Base-by-base conservation (phyloP, 2,329 filamentous ascomycete genomes). In the Fusarium praegraminearum region DNA sequence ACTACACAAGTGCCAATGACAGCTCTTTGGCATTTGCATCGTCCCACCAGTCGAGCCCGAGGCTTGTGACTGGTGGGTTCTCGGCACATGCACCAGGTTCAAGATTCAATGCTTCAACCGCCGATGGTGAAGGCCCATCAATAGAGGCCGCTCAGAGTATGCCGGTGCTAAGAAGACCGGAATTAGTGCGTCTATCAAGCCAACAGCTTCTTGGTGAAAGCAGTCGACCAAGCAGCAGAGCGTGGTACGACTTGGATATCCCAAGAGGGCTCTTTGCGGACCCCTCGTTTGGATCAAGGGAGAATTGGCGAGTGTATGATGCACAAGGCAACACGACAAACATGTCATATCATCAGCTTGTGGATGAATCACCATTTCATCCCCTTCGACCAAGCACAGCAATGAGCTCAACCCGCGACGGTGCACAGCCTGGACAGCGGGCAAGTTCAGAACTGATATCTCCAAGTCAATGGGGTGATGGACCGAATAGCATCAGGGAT, bases 221-320 rank as follows among this genome's bases (percentile, higher is more conserved):
- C 45, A 32, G 36, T n/a, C 52, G 40, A 5, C 52, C 61, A 7
- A 46, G 55, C 30, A 71, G 57, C n/a, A 67, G 64, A 32, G 50
- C 63, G n/a, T 77, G 75, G 76, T 72, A 73, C 38, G 73, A 76
- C 33, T 61, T 58, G 9, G 72, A 70, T 20, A 69, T 74, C 13
- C 65, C 70, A 5, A 66, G 57, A 55, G 77, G 73, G 41, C 41
- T 76, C 47, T 58, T 61, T 7, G 76, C 71, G 7, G 77, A 78
- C 6, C 57, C 74, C 0, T 81, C 79, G 1, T 80, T 81, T 62
- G 77, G 73, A 9, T 80, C 79, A 3, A 58, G 72, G 5, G 80
- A 81, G 65, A 81, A 81, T 56, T 81, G 80, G 80, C 73, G 77
- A 22, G 62, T 77, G 10, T 71, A 78, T n/a, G 65, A 65, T 22